Conservation (phyloP, 2,329 filamentous ascomycete genomes). For the Aotearoamyces nothofagi region DNA sequence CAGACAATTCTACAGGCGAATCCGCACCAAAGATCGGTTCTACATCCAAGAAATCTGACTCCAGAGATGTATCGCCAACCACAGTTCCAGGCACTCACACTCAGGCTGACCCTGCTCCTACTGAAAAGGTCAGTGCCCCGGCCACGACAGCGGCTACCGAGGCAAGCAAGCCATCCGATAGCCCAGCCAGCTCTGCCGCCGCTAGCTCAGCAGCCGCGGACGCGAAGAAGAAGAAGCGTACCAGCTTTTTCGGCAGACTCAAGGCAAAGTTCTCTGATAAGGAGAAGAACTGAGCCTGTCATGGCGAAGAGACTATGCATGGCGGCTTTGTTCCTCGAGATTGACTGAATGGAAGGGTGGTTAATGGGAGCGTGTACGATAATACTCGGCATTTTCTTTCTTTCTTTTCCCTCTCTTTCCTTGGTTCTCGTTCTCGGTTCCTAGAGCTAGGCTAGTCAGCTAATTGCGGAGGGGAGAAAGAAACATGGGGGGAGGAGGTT, state of each 20-base stretch:
- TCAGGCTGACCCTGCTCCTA: conserved; percentile 9
- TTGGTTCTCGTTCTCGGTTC: no score
- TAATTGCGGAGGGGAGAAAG: no score
- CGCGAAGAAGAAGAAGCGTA: conserved; percentile 23
- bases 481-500: no score
- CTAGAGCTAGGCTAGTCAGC: no score
- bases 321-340: no score
- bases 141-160: conserved; percentile 2
- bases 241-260: conserved; percentile 25
- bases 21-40: conserved; percentile 1
- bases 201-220: conserved; percentile 10
- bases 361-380: no score
- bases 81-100: conserved; percentile 13
- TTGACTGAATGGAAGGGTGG: no score
- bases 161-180: conserved; percentile 1
- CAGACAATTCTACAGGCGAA: conserved; percentile 28
- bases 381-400: no score
- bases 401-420: no score
- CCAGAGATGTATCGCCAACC: conserved; percentile 17
- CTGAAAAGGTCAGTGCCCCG: conserved; percentile 10
- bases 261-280: conserved; percentile 33
- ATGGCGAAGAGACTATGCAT: no score
- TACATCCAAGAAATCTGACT: conserved; percentile 7
- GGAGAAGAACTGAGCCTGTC: no score
- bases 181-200: conserved; percentile 2